Base-by-base conservation (phyloP, 768 basidiomycete species). In the Dacryopinax spathularia region DNA sequence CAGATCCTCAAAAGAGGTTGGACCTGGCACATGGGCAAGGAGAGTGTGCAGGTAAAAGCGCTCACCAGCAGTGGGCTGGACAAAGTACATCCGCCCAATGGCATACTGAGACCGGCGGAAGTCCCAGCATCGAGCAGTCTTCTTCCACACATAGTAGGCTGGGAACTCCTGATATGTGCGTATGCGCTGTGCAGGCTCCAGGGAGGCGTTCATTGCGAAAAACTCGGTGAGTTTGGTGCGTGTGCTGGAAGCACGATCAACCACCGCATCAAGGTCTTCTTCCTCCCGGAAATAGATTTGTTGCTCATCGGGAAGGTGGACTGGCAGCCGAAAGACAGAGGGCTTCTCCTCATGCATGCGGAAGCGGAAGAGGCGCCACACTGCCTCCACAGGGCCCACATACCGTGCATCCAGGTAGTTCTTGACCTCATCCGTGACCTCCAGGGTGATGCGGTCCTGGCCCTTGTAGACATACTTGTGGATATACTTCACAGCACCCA, bases 381-480 rank as follows among this genome's bases (percentile, higher is more conserved):
- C 36, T 25, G 75, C 74, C 34, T 81, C 78, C 16, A 69, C 63
- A 5, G 74, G 65, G 43, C 70, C 68, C 56, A 80, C 67, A 65
- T 81, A 82, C 0, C 75, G 69, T 1, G 70, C 71, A 63, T 78
- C 74, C 0, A 78, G 34, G 44, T 72, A 78, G 1, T 33, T 25
- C 43, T 70, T 66, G 41, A 80, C 68, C 67, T 80, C 76, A 69
- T 80, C 72, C 5, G 37, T 43, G 33, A 77, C 60, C 64, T 76
- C 71, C 34, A 80, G 15, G 0, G 77, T 76, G 0, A 73, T 72
- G 9, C 71, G 67, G 66, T 82, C 79, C 64, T 66, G 66, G 7
- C 82, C 80, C 66, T 82, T 83, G 70, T 80, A 73, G 20, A 81
- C 70, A 67, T 81, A 81, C 67, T 82, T 81, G 70, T 74, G 73